Evolutionary conservation across 164 flowering plant species (phyloP).

Genomic region (Tinospora cordifolia): DNA sequence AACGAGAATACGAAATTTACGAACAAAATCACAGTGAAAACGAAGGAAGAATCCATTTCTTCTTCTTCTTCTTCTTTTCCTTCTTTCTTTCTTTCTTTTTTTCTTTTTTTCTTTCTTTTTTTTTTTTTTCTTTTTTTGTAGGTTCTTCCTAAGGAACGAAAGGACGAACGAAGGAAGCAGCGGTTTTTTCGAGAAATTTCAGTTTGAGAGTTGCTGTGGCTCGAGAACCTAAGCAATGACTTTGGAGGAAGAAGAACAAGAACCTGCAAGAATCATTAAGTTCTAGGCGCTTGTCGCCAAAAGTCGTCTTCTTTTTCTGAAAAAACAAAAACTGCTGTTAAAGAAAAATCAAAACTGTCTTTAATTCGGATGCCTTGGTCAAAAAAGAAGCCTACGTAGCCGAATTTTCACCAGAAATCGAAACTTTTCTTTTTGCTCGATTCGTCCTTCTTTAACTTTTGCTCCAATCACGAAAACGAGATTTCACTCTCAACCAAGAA

Average conservation of each 20-base stretch:
- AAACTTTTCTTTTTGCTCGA: neutral
- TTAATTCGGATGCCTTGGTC: conserved; percentile 2
- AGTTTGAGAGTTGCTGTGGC: neutral
- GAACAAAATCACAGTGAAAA: conserved; percentile 10
- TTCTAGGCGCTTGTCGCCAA: conserved; percentile 5
- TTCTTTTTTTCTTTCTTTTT: no score
- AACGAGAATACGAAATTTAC: conserved; percentile 34
- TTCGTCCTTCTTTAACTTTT: neutral
- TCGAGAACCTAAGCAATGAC: neutral
- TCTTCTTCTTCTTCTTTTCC: no score
- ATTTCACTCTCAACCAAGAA: no score
- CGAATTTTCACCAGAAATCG: neutral
- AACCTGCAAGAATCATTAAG: conserved; percentile 1
- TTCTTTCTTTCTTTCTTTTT: no score
- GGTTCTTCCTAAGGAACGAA: neutral
- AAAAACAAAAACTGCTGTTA: neutral
- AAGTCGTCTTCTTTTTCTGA: conserved; percentile 1
- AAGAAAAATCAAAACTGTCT: neutral
- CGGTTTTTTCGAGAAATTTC: neutral
- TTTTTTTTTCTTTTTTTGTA: no score
- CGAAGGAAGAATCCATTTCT: conserved; percentile 4
- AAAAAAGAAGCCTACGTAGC: conserved; percentile 1
- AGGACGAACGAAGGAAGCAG: conserved; percentile 12
- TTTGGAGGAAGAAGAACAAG: conserved; percentile 1
- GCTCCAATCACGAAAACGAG: no score